phyloP scores from a whole-genome alignment of 192 early-diverging fungal genomes.

The Irineochytrium annulatum region DNA sequence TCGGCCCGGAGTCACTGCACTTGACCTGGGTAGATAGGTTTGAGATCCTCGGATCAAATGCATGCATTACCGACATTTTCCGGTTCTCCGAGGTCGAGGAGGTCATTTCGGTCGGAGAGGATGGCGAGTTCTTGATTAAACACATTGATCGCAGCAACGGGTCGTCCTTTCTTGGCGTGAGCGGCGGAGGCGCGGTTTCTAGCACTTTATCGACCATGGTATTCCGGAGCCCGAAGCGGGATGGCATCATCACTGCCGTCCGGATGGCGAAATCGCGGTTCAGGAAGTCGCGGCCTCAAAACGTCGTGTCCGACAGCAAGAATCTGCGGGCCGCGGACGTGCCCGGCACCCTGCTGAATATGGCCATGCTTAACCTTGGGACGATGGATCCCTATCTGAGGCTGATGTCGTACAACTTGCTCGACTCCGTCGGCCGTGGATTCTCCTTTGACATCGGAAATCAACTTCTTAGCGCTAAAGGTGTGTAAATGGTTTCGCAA shows the following conservation, averaged over 20 bases:
- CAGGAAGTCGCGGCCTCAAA: slow-evolving; percentile 59
- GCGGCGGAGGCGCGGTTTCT: slow-evolving; percentile 2
- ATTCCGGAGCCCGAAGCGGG: slow-evolving; percentile 71
- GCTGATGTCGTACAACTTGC: slow-evolving; percentile 83
- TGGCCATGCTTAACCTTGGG: slow-evolving; percentile 85
- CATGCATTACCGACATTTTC: slow-evolving; percentile 80
- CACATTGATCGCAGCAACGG: slow-evolving; percentile 46
- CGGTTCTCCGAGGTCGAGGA: slow-evolving; percentile 81
- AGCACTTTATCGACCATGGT: slow-evolving; percentile 38
- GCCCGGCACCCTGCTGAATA: slow-evolving; percentile 86
- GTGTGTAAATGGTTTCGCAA: slow-evolving; percentile 25
- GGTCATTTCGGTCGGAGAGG: slow-evolving; percentile 56
- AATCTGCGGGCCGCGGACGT: slow-evolving; percentile 81
- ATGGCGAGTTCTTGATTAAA: slow-evolving; percentile 74
- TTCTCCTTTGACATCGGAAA: slow-evolving; percentile 83
- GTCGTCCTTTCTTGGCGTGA: slow-evolving; percentile 3
- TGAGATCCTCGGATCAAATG: slow-evolving; percentile 68
- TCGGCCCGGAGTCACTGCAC: slow-evolving; percentile 79
- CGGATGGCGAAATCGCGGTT: slow-evolving; percentile 68
- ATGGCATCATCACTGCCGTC: slow-evolving; percentile 64
- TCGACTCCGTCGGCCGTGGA: slow-evolving; percentile 74
- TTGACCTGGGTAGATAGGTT: slow-evolving; percentile 68
- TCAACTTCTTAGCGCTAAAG: slow-evolving; percentile 70
- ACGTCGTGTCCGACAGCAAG: slow-evolving; percentile 56
- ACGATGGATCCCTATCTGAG: slow-evolving; percentile 77